phyloP scores from a whole-genome alignment of 78 protist genomes.

The Pigoraptor vietnamica region DNA sequence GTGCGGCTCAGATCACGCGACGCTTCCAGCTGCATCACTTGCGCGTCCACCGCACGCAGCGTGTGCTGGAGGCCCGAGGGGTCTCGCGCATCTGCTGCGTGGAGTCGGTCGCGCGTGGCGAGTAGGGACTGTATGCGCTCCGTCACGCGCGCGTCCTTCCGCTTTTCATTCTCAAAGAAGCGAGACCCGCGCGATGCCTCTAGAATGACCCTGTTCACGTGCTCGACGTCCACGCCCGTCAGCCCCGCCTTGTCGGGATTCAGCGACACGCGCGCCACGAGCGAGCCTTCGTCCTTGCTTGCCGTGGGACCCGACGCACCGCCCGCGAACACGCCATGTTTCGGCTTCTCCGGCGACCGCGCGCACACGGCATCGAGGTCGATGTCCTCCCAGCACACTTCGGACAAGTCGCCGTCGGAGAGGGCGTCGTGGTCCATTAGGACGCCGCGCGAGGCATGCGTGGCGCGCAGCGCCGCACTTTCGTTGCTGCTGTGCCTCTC shows the following conservation, averaged over 20 bases:
- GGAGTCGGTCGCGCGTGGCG: neutral
- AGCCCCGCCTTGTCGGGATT: constrained; percentile 1
- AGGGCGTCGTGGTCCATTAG: too few relatives aligned
- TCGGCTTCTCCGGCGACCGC: too few relatives aligned
- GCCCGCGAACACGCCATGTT: too few relatives aligned
- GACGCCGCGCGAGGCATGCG: too few relatives aligned
- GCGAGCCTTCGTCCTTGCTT: neutral
- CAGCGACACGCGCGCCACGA: neutral
- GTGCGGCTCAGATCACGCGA: neutral
- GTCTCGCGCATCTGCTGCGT: neutral
- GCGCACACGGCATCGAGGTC: too few relatives aligned
- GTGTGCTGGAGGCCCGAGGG: neutral
- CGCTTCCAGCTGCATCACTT: neutral
- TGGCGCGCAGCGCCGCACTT: too few relatives aligned
- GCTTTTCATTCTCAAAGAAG: neutral
- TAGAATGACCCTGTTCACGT: neutral
- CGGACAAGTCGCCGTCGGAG: too few relatives aligned
- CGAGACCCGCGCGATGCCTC: neutral
- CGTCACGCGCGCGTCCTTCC: neutral
- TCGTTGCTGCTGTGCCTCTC: too few relatives aligned
- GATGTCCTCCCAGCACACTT: too few relatives aligned
- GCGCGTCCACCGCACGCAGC: neutral
- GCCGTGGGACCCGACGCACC: too few relatives aligned
- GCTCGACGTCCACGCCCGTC: neutral
- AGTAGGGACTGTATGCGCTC: neutral